Evolutionary conservation across 1,284 basidiomycete genomes (phyloP).

Genomic region (Trametes pubescens): DNA sequence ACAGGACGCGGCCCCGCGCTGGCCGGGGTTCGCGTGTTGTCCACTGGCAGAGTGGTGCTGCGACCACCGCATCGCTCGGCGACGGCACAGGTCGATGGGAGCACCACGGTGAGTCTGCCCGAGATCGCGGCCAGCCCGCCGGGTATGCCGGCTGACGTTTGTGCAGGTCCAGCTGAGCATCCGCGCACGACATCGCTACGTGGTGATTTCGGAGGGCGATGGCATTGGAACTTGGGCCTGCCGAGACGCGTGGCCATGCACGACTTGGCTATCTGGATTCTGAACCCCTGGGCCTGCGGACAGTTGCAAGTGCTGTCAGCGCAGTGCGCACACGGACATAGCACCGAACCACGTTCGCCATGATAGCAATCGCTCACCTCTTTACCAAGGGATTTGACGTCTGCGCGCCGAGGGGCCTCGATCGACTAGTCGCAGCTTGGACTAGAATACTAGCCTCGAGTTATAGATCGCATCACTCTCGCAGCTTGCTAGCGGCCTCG

Average conservation of each 20-base stretch:
- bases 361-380: not conserved
- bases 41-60: not conserved
- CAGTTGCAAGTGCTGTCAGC: not conserved
- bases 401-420: not conserved
- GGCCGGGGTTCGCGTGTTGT: not conserved
- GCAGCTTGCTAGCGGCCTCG: not conserved
- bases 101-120: not conserved
- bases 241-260: not conserved
- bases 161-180: too few relatives aligned
- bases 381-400: not conserved
- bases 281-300: not conserved
- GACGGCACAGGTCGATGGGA: not conserved
- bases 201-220: too few relatives aligned
- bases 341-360: not conserved
- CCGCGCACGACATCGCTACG: too few relatives aligned
- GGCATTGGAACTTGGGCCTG: too few relatives aligned
- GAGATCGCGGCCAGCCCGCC: not conserved
- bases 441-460: not conserved
- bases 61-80: not conserved
- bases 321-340: not conserved
- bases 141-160: not conserved
- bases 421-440: not conserved
- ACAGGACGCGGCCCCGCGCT: conserved; percentile 2
- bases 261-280: not conserved
- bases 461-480: not conserved